Percentiles rank a stretch among this genome's conserved stretches.
These are phyloP conservation scores for Orbilia ellipsospora DNA, from an alignment of 2,329 filamentous ascomycete species.

Conservation along the genomic window DNA sequence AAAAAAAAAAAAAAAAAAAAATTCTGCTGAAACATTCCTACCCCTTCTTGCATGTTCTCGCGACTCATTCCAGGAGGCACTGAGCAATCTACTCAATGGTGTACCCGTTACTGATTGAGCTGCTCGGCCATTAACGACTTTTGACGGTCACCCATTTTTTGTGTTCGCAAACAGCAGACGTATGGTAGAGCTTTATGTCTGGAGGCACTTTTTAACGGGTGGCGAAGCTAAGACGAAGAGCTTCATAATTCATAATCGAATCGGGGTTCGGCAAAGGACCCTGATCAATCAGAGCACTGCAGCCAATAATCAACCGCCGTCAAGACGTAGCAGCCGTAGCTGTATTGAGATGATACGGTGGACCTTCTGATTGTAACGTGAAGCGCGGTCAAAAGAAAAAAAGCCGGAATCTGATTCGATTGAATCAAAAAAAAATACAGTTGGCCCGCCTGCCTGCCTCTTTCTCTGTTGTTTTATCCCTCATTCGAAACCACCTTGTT, in stretches of 20 bases:
- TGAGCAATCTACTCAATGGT: not conserved
- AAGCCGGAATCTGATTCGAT: conserved; percentile 39
- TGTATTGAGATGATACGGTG: not conserved
- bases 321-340: too few species aligned
- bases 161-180: too few species aligned
- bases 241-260: too few species aligned
- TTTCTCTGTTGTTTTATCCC: conserved; percentile 34
- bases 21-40: conserved; percentile 47
- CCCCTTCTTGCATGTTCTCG: not conserved
- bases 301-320: too few species aligned
- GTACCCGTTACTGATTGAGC: not conserved
- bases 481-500: conserved; percentile 16
- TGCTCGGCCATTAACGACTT: not conserved
- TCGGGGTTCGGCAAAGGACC: conserved; percentile 4
- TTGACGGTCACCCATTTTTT: too few species aligned
- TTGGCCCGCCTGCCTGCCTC: conserved; percentile 27
- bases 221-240: not conserved
- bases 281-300: not conserved
- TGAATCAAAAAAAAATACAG: conserved; percentile 8
- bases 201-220: too few species aligned
- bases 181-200: too few species aligned
- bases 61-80: conserved; percentile 38
- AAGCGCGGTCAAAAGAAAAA: conserved; percentile 14
- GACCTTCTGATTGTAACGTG: conserved; percentile 38
- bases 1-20: conserved; percentile 11